A percentile compares a stretch with the other conserved stretches of the same genome.
phyloP scores from a whole-genome alignment of 352 stramenopile genomes.

The Pythium monospermum region DNA sequence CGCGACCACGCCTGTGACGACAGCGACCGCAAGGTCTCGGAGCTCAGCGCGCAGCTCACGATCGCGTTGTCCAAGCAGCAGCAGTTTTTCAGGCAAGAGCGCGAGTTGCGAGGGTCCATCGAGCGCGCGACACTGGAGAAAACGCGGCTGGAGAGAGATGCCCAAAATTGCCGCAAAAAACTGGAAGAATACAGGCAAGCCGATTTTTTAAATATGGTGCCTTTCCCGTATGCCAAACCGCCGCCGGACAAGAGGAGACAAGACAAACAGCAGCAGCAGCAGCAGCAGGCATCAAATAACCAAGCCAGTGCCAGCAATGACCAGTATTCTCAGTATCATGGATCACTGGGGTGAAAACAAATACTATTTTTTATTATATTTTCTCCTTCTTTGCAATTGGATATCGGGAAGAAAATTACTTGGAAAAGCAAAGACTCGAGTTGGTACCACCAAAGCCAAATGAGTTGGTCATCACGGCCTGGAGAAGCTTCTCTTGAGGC shows the following conservation, averaged over 20 bases:
- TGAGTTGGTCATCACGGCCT: constrained; percentile 91
- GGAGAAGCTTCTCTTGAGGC: constrained; percentile 66
- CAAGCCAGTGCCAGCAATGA: too few relatives aligned
- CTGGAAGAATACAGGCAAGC: constrained; percentile 20
- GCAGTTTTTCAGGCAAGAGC: constrained; percentile 65
- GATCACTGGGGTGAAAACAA: too few relatives aligned
- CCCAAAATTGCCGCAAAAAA: constrained; percentile 46
- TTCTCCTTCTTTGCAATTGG: background rate
- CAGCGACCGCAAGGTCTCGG: constrained; percentile 57
- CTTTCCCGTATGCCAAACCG: too few relatives aligned
- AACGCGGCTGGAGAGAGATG: constrained; percentile 57
- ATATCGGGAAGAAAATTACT: constrained; percentile 28
- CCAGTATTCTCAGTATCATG: too few relatives aligned
- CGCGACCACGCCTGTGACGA: constrained; percentile 64
- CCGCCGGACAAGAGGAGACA: background rate
- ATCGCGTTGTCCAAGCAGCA: constrained; percentile 70
- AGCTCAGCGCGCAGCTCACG: constrained; percentile 62
- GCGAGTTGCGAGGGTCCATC: constrained; percentile 50
- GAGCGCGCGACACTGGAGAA: constrained; percentile 62
- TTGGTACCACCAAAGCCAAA: constrained; percentile 99
- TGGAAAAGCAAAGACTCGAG: constrained; percentile 75
- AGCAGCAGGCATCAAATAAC: background rate
- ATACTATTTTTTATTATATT: too few relatives aligned
- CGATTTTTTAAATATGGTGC: background rate
- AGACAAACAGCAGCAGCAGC: background rate